Percentiles rank a stretch among this genome's conserved stretches.
phyloP scores from a whole-genome alignment of 176 grass and related monocot genomes.

The Neostapfia colusana region DNA sequence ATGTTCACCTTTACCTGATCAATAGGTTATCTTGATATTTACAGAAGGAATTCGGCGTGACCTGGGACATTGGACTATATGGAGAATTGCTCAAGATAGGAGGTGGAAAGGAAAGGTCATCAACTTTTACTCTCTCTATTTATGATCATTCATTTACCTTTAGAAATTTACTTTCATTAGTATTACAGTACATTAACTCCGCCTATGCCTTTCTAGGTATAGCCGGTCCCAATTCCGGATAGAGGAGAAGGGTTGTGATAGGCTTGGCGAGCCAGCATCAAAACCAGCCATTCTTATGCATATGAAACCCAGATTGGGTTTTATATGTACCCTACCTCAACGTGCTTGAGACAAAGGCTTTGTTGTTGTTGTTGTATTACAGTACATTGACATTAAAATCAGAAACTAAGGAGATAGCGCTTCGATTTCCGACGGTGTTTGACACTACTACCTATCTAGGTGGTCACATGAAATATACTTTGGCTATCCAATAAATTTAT shows the following conservation, averaged over 20 bases:
- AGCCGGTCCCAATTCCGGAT: no score
- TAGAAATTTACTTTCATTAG: not conserved
- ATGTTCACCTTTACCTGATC: not conserved
- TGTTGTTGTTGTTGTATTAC: no score
- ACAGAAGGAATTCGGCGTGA: conserved; percentile 85
- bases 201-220: no score
- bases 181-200: no score
- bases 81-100: conserved; percentile 96
- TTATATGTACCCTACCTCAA: no score
- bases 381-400: not conserved
- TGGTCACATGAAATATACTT: not conserved
- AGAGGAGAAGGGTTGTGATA: no score
- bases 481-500: not conserved
- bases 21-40: conserved; percentile 21
- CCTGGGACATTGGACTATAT: conserved; percentile 82
- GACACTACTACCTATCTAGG: not conserved
- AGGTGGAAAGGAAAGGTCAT: conserved; percentile 92
- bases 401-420: not conserved
- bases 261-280: no score
- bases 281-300: no score
- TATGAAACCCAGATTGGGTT: no score
- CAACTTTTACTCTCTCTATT: conserved; percentile 2
- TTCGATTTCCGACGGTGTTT: not conserved
- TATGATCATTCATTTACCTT: conserved; percentile 1
- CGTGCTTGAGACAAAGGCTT: no score